phyloP scores from a whole-genome alignment of 306 rosid species.

The Benincasa hispida region DNA sequence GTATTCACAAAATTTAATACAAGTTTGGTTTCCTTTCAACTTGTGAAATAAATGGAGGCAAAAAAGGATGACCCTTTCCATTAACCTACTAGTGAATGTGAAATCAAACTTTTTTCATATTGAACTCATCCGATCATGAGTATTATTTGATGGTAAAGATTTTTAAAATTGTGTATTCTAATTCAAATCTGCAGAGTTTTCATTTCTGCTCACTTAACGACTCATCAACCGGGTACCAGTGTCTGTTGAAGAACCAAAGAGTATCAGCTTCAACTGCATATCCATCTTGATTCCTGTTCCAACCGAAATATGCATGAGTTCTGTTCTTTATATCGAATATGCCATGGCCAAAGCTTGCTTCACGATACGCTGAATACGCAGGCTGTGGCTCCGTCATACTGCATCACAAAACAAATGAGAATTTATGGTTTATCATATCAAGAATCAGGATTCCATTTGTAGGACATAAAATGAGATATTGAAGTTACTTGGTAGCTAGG shows the following conservation, averaged over 20 bases:
- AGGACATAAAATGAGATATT: neutral
- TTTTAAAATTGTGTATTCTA: neutral
- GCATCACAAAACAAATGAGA: constrained; percentile 10
- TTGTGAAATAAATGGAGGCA: neutral
- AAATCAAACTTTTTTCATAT: neutral
- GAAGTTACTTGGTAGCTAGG: constrained; percentile 65
- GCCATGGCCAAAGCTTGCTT: constrained; percentile 86
- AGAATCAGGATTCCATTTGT: neutral
- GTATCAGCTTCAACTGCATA: constrained; percentile 57
- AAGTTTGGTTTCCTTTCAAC: neutral
- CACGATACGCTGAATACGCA: constrained; percentile 59
- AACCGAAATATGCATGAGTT: constrained; percentile 67
- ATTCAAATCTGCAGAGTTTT: neutral
- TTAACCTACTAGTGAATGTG: neutral
- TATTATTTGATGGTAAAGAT: neutral
- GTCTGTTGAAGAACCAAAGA: constrained; percentile 57
- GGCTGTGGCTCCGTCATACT: constrained; percentile 86
- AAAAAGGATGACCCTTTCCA: neutral
- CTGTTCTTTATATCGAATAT: constrained; percentile 60
- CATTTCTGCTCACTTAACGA: constrained; percentile 16
- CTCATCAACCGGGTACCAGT: constrained; percentile 53
- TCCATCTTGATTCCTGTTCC: constrained; percentile 81
- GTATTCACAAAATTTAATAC: too few relatives aligned
- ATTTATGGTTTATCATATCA: neutral
- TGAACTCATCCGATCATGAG: neutral